phyloP scores from a whole-genome alignment of 1,284 basidiomycete genomes.

The Melampsora americana region DNA sequence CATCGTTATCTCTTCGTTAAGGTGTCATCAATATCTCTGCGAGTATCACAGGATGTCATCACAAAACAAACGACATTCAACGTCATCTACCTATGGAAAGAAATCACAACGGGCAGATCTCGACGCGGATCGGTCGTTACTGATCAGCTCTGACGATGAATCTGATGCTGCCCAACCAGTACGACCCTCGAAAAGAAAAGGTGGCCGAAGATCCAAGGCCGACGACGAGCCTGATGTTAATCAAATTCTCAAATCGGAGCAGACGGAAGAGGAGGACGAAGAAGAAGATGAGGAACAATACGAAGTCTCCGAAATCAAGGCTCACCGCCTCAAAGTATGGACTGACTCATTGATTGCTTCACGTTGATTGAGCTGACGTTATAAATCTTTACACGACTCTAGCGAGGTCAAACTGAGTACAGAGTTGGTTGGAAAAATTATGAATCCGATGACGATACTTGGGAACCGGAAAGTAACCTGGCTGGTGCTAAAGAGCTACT shows the following conservation, averaged over 20 bases:
- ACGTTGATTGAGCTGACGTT: neutral
- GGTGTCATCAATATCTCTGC: too few relatives aligned
- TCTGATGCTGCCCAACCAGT: too few relatives aligned
- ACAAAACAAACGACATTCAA: too few relatives aligned
- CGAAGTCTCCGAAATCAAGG: conserved; percentile 20
- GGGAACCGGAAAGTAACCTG: conserved; percentile 17
- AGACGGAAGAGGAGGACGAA: conserved; percentile 1
- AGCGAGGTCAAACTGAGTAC: conserved; percentile 1
- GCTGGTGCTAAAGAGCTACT: conserved; percentile 20
- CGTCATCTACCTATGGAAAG: too few relatives aligned
- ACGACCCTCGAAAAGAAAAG: too few relatives aligned
- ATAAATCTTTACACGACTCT: neutral
- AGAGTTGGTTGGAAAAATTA: conserved; percentile 19
- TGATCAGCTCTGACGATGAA: too few relatives aligned
- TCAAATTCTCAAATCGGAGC: neutral
- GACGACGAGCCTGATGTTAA: too few relatives aligned
- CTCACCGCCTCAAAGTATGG: conserved; percentile 1
- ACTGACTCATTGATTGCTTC: neutral
- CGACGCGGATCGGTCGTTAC: too few relatives aligned
- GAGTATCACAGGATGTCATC: too few relatives aligned
- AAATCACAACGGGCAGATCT: too few relatives aligned
- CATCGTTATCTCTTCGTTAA: too few relatives aligned
- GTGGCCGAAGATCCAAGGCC: too few relatives aligned
- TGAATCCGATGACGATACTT: neutral
- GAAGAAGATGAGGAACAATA: conserved; percentile 21